phyloP scores from a whole-genome alignment of 345 rosid genomes.

The Raphanus raphanistrum region DNA sequence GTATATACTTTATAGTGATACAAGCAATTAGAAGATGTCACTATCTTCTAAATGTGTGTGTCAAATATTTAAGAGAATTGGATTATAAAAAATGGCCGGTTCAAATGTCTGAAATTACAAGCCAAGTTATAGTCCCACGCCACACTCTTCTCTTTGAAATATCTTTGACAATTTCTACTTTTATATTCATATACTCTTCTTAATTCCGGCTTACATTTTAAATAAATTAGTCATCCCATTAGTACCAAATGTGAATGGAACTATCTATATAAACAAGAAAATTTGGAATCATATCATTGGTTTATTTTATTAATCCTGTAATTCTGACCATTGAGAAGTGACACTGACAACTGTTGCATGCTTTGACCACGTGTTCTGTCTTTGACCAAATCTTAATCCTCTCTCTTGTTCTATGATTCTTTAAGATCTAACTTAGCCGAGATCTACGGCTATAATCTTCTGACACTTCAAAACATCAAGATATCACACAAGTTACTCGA shows the following conservation, averaged over 20 bases:
- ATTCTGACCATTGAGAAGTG: conserved; percentile 10
- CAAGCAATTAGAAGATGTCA: conserved; percentile 29
- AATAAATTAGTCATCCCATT: neutral
- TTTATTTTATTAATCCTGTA: neutral
- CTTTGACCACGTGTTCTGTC: conserved; percentile 33
- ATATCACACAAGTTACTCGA: neutral
- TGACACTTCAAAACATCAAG: neutral
- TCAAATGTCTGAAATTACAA: conserved; percentile 38
- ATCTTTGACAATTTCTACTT: conserved; percentile 28
- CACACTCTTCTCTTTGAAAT: conserved; percentile 29
- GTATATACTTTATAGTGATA: neutral
- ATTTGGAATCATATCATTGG: neutral
- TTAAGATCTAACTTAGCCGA: neutral
- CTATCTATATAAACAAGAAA: conserved; percentile 1
- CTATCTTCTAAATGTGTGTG: conserved; percentile 13
- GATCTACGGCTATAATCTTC: conserved; percentile 23
- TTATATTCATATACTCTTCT: neutral
- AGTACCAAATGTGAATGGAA: conserved; percentile 20
- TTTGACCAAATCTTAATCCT: conserved; percentile 33
- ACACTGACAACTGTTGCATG: conserved; percentile 29
- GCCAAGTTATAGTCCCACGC: conserved; percentile 38
- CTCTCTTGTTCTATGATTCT: conserved; percentile 1
- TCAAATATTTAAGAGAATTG: conserved; percentile 24
- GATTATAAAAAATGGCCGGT: conserved; percentile 33
- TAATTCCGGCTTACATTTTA: conserved; percentile 6